Conservation (phyloP, 164 flowering plant genomes). For the Taxillus chinensis region DNA sequence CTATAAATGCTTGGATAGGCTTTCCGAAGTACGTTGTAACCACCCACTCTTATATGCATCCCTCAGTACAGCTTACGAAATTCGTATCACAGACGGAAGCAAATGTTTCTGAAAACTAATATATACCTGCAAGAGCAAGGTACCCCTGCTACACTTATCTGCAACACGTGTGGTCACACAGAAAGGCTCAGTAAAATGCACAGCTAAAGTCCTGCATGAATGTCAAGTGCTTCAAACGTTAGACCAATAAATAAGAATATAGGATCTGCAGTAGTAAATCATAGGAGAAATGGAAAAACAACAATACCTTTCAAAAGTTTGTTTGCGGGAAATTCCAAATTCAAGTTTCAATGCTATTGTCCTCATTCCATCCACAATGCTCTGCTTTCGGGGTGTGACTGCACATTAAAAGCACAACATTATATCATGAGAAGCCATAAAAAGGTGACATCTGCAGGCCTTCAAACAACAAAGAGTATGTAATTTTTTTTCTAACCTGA, state of each 20-base stretch:
- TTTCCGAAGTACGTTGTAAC: background rate
- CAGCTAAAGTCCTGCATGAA: constrained; percentile 72
- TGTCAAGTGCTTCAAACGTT: constrained; percentile 4
- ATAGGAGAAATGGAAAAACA: constrained; percentile 9
- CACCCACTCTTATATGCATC: background rate
- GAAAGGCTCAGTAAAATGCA: constrained; percentile 94
- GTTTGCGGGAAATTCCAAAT: constrained; percentile 84
- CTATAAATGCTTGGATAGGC: background rate
- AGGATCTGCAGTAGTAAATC: background rate
- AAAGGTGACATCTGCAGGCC: background rate
- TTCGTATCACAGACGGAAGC: background rate
- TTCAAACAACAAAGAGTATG: background rate
- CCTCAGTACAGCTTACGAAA: background rate
- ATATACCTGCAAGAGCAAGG: constrained; percentile 78
- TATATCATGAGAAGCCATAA: constrained; percentile 6
- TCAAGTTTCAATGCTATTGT: constrained; percentile 90
- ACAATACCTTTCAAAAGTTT: constrained; percentile 74
- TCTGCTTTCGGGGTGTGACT: constrained; percentile 48
- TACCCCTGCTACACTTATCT: constrained; percentile 74
- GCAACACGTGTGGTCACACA: constrained; percentile 72
- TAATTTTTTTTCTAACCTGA: constrained; percentile 35
- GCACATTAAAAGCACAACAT: constrained; percentile 16
- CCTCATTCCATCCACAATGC: constrained; percentile 89
- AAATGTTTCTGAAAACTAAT: background rate
- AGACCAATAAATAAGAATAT: constrained; percentile 2